Conservation (phyloP, 495 filamentous ascomycete species). For the Schizothecium vesticola region DNA sequence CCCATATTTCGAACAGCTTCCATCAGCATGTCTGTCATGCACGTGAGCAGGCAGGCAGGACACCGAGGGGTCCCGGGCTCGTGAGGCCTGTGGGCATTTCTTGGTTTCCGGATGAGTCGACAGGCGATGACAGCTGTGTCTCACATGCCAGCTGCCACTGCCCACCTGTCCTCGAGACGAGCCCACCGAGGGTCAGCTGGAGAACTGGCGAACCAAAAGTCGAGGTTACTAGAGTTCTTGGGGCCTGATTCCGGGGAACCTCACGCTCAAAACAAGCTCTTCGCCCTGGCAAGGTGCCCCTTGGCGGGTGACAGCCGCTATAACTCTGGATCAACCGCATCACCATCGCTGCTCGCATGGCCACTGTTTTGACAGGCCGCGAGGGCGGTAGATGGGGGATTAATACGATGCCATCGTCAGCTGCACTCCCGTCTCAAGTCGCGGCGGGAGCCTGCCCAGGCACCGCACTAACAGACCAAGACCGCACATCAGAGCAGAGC, state of each 20-base stretch:
- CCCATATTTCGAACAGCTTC: background rate
- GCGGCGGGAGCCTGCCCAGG: background rate
- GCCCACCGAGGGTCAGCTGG: slow-evolving; percentile 5
- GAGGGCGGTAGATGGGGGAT: slow-evolving; percentile 10
- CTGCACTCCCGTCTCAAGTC: slow-evolving; percentile 8
- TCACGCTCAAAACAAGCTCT: slow-evolving; percentile 4
- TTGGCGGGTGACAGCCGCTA: slow-evolving; percentile 4
- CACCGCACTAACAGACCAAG: slow-evolving; percentile 6
- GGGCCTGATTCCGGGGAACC: slow-evolving; percentile 13
- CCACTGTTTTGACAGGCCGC: background rate
- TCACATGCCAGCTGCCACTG: slow-evolving; percentile 10
- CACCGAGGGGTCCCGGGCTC: background rate
- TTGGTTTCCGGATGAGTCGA: background rate
- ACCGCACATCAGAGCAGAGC: slow-evolving; percentile 10
- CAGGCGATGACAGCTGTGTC: background rate
- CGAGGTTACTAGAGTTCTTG: slow-evolving; percentile 11
- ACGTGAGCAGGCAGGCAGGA: background rate
- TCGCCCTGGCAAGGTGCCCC: slow-evolving; percentile 2
- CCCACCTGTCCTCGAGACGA: background rate
- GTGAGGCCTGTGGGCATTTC: background rate
- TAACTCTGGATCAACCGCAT: slow-evolving; percentile 6
- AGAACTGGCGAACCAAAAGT: background rate
- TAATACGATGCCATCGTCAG: slow-evolving; percentile 11
- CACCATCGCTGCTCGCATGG: slow-evolving; percentile 5
- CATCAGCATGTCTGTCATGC: background rate